Evolutionary conservation across 352 stramenopile species (phyloP).

Genomic region (Peronospora belbahrii): DNA sequence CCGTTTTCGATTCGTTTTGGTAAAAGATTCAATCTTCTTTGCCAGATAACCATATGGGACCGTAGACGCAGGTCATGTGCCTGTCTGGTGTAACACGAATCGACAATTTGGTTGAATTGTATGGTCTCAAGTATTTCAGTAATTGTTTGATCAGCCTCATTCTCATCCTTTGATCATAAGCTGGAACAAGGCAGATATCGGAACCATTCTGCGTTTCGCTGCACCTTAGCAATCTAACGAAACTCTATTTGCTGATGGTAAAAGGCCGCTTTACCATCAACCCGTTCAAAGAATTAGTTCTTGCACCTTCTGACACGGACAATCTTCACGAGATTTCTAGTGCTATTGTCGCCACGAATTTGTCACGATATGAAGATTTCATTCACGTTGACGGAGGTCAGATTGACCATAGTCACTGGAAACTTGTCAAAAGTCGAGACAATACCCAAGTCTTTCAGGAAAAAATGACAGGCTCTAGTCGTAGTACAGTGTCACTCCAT

Average conservation of each 20-base stretch:
- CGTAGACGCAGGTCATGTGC: too few species aligned
- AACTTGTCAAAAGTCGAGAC: conserved; percentile 4
- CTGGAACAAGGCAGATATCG: background rate
- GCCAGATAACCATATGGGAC: too few species aligned
- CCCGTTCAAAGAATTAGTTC: conserved; percentile 9
- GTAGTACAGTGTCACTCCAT: background rate
- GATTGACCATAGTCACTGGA: conserved; percentile 20
- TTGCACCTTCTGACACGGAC: background rate
- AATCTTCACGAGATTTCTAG: background rate
- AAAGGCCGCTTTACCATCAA: conserved; percentile 14
- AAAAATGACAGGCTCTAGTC: conserved; percentile 1
- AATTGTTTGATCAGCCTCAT: background rate
- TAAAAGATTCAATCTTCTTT: too few species aligned
- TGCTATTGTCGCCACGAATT: background rate
- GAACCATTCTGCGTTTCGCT: background rate
- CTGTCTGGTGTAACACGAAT: too few species aligned
- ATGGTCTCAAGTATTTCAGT: too few species aligned
- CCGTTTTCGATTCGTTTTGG: too few species aligned
- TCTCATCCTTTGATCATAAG: background rate
- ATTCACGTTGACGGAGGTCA: conserved; percentile 9
- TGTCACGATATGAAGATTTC: conserved; percentile 17
- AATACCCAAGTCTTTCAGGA: conserved; percentile 6
- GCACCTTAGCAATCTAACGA: background rate
- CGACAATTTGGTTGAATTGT: too few species aligned
- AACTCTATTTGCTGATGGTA: background rate